Evolutionary conservation across 371 early-diverging fungal genomes (phyloP), one percentile per base, ranked within the genome.

Genomic region (Batrachochytrium dendrobatidis): DNA sequence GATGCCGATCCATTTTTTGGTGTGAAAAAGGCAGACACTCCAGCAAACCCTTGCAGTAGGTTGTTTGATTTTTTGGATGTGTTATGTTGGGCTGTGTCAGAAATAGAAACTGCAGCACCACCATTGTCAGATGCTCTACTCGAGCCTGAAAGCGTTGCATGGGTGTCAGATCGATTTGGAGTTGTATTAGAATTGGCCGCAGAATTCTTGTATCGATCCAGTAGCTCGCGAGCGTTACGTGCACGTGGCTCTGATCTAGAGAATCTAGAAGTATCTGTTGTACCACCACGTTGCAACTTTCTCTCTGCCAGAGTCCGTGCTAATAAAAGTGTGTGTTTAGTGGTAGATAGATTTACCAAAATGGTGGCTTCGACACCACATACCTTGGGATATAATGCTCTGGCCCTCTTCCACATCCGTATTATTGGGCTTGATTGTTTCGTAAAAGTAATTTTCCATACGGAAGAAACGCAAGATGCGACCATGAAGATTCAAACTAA

Each of bases 401-500:
- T 70, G 12, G 6, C 77, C 77, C 50, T 74, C 82, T 56, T 82
- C 83, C 20, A 75, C 60, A 18, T 79, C 79, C 6, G 68, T 64
- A 59, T 70, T 67, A 61, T n/a, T 65, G 70, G 43, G 72, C 71
- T 22, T 77, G 72, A 58, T 76, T 75, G 76, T 73, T 39, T 76
- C 82, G 48, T 80, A 77, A 63, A 85, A 81, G 58, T 74, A 75
- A 53, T 76, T 75, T n/a, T 79, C 75, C 24, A 85, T 71, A 17
- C 81, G 80, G 67, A 82, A 86, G 20, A 84, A n/a, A 12, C 81
- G 74, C 61, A 88, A 70, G 33, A 90, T 79, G 22, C 87, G 83
- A 20, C 85, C 87, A 64, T 90, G 89, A 3, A 91, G 72, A 59
- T 90, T 89, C 59, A 91, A 80, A 26, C 88, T 73, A 0, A 87